A percentile compares a stretch with the other conserved stretches of the same genome.
These are phyloP conservation scores for Ambrosiella cleistominuta DNA, from an alignment of 2,329 filamentous ascomycete species.

Conservation along the genomic window DNA sequence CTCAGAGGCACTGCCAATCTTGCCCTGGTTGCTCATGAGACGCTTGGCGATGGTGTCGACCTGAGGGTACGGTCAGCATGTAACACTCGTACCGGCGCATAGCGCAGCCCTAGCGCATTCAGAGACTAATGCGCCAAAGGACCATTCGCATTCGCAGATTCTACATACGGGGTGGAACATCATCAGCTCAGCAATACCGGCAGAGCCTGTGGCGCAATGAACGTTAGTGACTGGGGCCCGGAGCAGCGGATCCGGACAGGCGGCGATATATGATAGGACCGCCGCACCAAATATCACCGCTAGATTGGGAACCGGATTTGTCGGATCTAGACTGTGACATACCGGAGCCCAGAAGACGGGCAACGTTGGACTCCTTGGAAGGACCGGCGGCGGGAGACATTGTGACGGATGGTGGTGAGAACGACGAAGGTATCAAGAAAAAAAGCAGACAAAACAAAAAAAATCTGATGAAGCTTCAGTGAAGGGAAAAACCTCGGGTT, in stretches of 20 bases:
- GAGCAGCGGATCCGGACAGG: not conserved
- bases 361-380: conserved; percentile 74
- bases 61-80: conserved; percentile 24
- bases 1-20: conserved; percentile 29
- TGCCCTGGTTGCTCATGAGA: conserved; percentile 90
- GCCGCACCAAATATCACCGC: too few species aligned
- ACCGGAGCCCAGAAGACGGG: conserved; percentile 86
- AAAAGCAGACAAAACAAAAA: not conserved
- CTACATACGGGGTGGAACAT: conserved; percentile 71
- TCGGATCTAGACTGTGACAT: conserved; percentile 10
- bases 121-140: not conserved
- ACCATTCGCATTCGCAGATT: not conserved
- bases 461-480: not conserved
- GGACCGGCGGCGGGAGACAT: conserved; percentile 41
- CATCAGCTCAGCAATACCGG: conserved; percentile 81
- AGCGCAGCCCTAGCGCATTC: not conserved
- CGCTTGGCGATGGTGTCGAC: conserved; percentile 98
- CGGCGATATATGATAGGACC: too few species aligned
- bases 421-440: conserved; percentile 4
- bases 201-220: conserved; percentile 44
- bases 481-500: not conserved
- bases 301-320: not conserved
- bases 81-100: not conserved
- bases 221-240: not conserved
- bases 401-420: conserved; percentile 14